Conservation (phyloP, 2,329 filamentous ascomycete genomes). For the Exserohilum rostratum region DNA sequence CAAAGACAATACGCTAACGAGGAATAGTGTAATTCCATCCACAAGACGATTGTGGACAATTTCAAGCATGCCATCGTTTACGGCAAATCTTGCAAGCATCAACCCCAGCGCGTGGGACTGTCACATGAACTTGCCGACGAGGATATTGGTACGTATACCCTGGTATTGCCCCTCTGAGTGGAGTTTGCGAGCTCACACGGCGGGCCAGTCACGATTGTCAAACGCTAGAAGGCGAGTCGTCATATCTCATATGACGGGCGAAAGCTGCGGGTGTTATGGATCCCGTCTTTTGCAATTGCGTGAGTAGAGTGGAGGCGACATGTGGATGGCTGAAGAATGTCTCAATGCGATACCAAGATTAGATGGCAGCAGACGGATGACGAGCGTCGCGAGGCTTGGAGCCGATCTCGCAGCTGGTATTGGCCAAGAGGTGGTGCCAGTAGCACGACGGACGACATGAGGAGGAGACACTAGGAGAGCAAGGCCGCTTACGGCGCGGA, state of each 20-base stretch:
- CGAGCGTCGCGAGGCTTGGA: conserved; percentile 37
- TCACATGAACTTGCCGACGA: conserved; percentile 92
- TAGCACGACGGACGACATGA: conserved; percentile 41
- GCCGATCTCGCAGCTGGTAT: conserved; percentile 38
- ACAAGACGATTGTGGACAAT: conserved; percentile 92
- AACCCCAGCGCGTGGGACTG: conserved; percentile 93
- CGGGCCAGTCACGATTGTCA: conserved; percentile 51
- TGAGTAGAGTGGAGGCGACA: conserved; percentile 34
- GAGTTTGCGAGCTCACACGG: conserved; percentile 29
- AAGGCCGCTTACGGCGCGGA: conserved; percentile 42
- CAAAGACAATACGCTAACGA: conserved; percentile 44
- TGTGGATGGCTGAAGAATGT: conserved; percentile 40
- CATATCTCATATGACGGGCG: conserved; percentile 10
- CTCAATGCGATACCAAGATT: conserved; percentile 38
- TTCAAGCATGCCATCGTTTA: conserved; percentile 97
- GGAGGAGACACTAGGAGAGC: conserved; percentile 40
- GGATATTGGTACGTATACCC: conserved; percentile 78
- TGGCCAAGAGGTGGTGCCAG: conserved; percentile 41
- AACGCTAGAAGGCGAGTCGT: conserved; percentile 42
- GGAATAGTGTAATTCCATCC: conserved; percentile 88
- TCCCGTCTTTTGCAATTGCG: conserved; percentile 23
- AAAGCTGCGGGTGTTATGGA: conserved; percentile 26
- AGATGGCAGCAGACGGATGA: conserved; percentile 37
- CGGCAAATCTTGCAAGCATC: conserved; percentile 97
- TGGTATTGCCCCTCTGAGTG: conserved; percentile 13